A percentile compares a stretch with the other conserved stretches of the same genome.
Evolutionary conservation across 2,329 filamentous ascomycete species (phyloP).

Genomic region (Biscogniauxia sp.): DNA sequence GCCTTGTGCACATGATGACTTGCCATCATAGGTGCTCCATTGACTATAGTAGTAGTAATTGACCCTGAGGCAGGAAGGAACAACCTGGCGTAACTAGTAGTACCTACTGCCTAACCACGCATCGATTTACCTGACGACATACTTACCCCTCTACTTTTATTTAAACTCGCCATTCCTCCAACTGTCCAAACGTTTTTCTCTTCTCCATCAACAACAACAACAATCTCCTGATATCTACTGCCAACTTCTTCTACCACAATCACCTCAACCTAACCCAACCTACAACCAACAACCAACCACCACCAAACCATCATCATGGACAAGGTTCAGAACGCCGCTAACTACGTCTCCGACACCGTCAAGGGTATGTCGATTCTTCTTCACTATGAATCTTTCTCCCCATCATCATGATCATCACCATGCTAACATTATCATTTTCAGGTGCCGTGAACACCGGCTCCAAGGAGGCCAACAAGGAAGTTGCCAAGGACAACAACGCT

Average conservation of each 20-base stretch:
- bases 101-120: background rate
- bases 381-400: background rate
- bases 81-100: background rate
- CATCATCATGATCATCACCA: background rate
- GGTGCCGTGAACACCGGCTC: constrained; percentile 49
- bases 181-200: background rate
- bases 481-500: constrained; percentile 61
- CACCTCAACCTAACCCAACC: constrained; percentile 9
- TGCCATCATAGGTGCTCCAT: too few relatives aligned
- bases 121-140: background rate
- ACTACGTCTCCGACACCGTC: constrained; percentile 66
- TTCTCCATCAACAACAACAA: constrained; percentile 9
- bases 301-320: constrained; percentile 47
- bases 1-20: background rate
- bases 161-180: constrained; percentile 21
- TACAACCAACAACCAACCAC: constrained; percentile 16
- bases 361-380: constrained; percentile 41
- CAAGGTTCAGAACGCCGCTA: constrained; percentile 58
- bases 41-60: too few relatives aligned
- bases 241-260: constrained; percentile 8
- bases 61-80: background rate
- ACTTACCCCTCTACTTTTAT: constrained; percentile 17
- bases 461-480: constrained; percentile 70
- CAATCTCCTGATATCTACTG: background rate
- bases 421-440: constrained; percentile 9